Base-by-base conservation (phyloP, 2,329 filamentous ascomycete species). In the Pseudocercospora cruenta region DNA sequence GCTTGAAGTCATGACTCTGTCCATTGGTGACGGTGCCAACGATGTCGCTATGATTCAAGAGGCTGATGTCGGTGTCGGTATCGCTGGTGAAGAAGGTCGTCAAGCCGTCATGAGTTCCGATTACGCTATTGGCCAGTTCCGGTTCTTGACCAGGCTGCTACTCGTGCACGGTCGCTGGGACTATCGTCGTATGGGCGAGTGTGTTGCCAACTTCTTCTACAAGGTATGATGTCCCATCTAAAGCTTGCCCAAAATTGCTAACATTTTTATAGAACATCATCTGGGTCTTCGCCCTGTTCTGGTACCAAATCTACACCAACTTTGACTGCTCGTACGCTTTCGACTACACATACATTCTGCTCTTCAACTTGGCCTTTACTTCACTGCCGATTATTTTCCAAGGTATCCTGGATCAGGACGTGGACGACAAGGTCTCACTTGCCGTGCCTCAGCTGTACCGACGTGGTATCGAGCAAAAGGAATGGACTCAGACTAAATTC, bases 201-300 rank as follows among this genome's bases (percentile, higher is more conserved):
- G 90, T 55, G 97, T 96, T 75, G 93, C 93, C 78, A 99, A 99
- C 79, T 99, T 99, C 85, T 99, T 99, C 84, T 99, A 98, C 88
- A 99, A 99, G 83, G 87, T 88, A 77, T 75, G 81, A 43, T 14
- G 4, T 55, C 6, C 45, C 19, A 51, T 36, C 21, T 7, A 21
- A 26, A 43, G 22, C 24, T 43, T 36, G 24, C 24, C 16, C 19
- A 47, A 10, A 43, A 21, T 14, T 72, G 70, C 77, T 80, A 65
- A 79, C 68, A 3, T 21, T 55, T 19, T 26, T 64, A 21, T 71
- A 90, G 90, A 99, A 98, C 83, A 91, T 99, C 80, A 91, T 98
- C 60, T 99, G 95, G 95, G 95, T 93, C 0, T 94, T 97, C 76
- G 87, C 91, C 51, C 91, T 99, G 65, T 97, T 98, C 85, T 98